Conservation (phyloP, 345 rosid genomes). For the Turnera subulata region DNA sequence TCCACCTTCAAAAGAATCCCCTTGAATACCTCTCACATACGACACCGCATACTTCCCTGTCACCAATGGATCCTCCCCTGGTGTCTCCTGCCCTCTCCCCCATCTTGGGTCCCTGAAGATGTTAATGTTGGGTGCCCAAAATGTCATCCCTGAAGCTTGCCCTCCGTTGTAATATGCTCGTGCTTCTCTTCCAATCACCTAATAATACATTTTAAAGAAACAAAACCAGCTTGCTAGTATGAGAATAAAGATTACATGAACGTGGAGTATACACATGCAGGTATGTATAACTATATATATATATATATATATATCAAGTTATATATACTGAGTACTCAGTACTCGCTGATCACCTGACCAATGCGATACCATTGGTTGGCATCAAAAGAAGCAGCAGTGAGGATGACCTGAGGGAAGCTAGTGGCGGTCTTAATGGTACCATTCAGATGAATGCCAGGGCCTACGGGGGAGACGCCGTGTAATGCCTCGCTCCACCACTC, state of each 20-base stretch:
- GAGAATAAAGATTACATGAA: too few species aligned
- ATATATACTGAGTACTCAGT: too few species aligned
- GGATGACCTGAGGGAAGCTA: constrained; percentile 87
- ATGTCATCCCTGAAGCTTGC: constrained; percentile 29
- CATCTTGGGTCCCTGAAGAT: constrained; percentile 35
- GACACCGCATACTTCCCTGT: constrained; percentile 28
- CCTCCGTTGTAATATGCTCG: constrained; percentile 30
- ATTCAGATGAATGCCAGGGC: constrained; percentile 63
- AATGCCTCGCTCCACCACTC: constrained; percentile 98
- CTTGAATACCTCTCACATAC: constrained; percentile 28
- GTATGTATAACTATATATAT: not conserved
- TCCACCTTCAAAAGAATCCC: constrained; percentile 27
- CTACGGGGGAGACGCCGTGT: constrained; percentile 65
- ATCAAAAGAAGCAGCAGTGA: constrained; percentile 76
- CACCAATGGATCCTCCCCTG: constrained; percentile 28
- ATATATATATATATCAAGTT: not conserved
- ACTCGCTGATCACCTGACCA: constrained; percentile 67
- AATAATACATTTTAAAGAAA: not conserved
- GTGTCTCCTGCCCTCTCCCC: constrained; percentile 35
- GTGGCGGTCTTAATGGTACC: constrained; percentile 62
- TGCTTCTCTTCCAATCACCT: constrained; percentile 29
- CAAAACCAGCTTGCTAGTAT: too few species aligned
- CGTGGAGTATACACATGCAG: too few species aligned
- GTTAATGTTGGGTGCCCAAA: constrained; percentile 32
- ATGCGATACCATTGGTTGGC: constrained; percentile 73